Percentiles rank a stretch among this genome's conserved stretches.
Conservation (phyloP, 129 eudicot genomes). For the Solidago caesia region DNA sequence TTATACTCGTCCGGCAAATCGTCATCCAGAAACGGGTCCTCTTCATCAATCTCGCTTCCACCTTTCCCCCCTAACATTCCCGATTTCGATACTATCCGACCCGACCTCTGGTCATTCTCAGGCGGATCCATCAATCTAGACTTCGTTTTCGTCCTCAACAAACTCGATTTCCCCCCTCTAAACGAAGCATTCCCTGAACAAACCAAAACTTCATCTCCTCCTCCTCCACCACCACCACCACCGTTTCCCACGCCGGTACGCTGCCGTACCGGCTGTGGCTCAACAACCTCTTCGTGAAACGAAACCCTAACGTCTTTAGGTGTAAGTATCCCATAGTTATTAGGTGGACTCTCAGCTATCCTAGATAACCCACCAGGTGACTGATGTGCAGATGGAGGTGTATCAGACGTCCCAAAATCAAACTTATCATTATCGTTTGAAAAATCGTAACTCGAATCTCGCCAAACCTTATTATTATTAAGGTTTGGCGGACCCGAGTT, state of each 20-base stretch:
- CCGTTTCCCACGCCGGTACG: slow-evolving; percentile 2
- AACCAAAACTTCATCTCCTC: slow-evolving; percentile 24
- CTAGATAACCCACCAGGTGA: slow-evolving; percentile 29
- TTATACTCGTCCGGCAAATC: slow-evolving; percentile 37
- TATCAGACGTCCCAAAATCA: slow-evolving; percentile 25
- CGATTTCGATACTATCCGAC: slow-evolving; percentile 11
- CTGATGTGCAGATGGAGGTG: slow-evolving; percentile 31
- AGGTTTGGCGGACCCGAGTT: background rate
- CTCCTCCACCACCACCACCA: slow-evolving; percentile 6
- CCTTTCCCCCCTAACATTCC: slow-evolving; percentile 10
- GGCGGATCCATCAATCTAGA: slow-evolving; percentile 38
- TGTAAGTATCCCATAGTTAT: slow-evolving; percentile 30
- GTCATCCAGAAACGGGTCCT: slow-evolving; percentile 38
- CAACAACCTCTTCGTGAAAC: slow-evolving; percentile 34
- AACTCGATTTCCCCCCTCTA: slow-evolving; percentile 14
- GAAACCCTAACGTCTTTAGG: slow-evolving; percentile 40
- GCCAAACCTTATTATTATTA: slow-evolving; percentile 26
- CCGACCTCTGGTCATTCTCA: slow-evolving; percentile 30
- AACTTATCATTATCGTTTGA: slow-evolving; percentile 24
- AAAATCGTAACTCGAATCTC: slow-evolving; percentile 40
- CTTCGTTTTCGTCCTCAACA: slow-evolving; percentile 33
- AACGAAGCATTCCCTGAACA: slow-evolving; percentile 36
- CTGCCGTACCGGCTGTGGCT: slow-evolving; percentile 30
- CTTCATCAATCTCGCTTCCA: slow-evolving; percentile 39
- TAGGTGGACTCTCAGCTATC: slow-evolving; percentile 31